These are phyloP conservation scores for Tolypocladium album DNA, from an alignment of 2,329 filamentous ascomycete genomes.

Conservation along the genomic window DNA sequence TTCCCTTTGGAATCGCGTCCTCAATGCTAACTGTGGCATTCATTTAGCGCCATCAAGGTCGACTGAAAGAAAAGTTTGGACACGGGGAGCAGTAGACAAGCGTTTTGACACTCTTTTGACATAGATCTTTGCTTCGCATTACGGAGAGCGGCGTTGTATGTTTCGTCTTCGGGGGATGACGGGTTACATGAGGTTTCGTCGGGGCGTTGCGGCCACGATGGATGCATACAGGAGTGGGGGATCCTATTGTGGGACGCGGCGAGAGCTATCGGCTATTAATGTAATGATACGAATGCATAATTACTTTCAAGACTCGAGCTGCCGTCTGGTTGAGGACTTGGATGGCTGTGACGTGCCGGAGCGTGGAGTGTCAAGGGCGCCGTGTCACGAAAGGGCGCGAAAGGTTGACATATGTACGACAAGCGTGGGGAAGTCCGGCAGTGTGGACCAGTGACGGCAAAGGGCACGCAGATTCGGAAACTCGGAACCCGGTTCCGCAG, in stretches of 20 bases:
- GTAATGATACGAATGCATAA: not conserved
- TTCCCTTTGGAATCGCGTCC: not conserved
- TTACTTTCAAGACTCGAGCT: not conserved
- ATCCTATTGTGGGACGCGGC: not conserved
- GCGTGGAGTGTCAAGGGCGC: not conserved
- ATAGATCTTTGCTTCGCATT: not conserved
- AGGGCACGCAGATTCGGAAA: not conserved
- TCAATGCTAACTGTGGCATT: constrained; percentile 2
- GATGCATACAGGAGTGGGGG: not conserved
- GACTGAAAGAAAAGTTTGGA: constrained; percentile 19
- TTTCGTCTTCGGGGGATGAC: not conserved
- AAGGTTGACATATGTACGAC: not conserved
- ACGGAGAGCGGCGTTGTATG: not conserved
- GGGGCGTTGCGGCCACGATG: not conserved
- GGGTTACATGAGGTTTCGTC: not conserved
- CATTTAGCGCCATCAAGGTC: constrained; percentile 37
- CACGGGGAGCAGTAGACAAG: not conserved
- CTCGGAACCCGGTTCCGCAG: not conserved
- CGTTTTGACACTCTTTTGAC: not conserved
- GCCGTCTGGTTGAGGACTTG: not conserved
- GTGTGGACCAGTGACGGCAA: too few relatives aligned
- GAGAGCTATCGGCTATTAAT: not conserved
- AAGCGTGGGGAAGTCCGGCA: not conserved
- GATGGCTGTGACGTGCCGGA: not conserved
- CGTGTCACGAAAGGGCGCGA: not conserved